Conservation (phyloP, 352 stramenopile genomes). For the Stramenopiles sp. region DNA sequence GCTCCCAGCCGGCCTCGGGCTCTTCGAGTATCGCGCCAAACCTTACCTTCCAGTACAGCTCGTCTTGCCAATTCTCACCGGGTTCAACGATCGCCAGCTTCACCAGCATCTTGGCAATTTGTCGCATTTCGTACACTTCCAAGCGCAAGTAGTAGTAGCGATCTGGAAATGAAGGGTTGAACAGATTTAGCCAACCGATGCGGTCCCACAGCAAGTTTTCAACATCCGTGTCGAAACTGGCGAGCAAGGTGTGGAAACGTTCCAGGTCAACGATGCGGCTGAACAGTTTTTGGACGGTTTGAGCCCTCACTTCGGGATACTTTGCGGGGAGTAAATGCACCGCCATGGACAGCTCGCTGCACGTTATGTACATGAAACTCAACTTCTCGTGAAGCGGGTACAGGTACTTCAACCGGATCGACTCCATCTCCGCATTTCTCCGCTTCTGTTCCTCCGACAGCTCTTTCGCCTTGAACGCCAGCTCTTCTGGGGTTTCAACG, state of each 20-base stretch:
- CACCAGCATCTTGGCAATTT: conserved; percentile 47
- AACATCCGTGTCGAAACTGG: neutral
- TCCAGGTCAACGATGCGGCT: neutral
- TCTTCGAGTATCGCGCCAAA: conserved; percentile 13
- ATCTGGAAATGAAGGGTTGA: conserved; percentile 49
- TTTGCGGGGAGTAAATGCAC: neutral
- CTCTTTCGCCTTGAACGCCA: too few species aligned
- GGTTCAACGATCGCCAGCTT: conserved; percentile 42
- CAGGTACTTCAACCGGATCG: neutral
- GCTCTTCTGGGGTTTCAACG: too few species aligned
- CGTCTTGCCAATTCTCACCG: conserved; percentile 27
- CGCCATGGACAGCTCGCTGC: neutral
- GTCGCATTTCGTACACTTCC: conserved; percentile 41
- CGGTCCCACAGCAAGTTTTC: too few species aligned
- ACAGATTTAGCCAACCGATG: conserved; percentile 56
- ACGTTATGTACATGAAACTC: neutral
- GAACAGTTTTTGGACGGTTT: neutral
- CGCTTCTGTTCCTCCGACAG: neutral
- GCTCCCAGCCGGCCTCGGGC: conserved; percentile 26
- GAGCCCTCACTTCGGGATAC: neutral
- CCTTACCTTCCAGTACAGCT: conserved; percentile 20
- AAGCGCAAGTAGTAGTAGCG: conserved; percentile 47
- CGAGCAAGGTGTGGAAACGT: neutral
- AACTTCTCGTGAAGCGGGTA: neutral
- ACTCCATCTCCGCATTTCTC: neutral